These are phyloP conservation scores for Hymenotorrendiella dingleyae DNA, from an alignment of 2,329 filamentous ascomycete species.

Conservation along the genomic window DNA sequence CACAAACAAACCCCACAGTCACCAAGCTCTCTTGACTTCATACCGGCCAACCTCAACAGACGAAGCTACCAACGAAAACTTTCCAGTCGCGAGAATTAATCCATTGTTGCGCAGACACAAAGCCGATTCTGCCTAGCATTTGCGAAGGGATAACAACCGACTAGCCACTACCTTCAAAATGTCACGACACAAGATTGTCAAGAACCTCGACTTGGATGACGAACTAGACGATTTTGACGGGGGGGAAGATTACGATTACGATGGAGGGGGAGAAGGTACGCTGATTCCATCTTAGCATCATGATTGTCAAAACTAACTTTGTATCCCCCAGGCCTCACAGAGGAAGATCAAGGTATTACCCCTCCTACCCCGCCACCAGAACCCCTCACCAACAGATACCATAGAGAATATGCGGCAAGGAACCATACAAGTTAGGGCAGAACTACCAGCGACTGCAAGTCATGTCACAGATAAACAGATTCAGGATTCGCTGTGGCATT, in stretches of 20 bases:
- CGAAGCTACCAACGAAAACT: too few species aligned
- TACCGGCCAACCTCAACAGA: too few species aligned
- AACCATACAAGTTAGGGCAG: constrained; percentile 59
- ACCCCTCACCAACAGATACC: not conserved
- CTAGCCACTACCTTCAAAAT: constrained; percentile 30
- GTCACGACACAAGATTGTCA: constrained; percentile 35
- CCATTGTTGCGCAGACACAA: too few species aligned
- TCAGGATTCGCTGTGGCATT: constrained; percentile 88
- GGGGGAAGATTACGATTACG: constrained; percentile 37
- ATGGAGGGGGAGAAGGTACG: constrained; percentile 25
- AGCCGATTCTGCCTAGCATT: too few species aligned
- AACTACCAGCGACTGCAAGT: constrained; percentile 52
- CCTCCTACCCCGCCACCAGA: constrained; percentile 3
- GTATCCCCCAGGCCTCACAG: constrained; percentile 24
- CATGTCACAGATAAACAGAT: constrained; percentile 64
- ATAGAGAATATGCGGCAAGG: constrained; percentile 56
- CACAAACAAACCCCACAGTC: too few species aligned
- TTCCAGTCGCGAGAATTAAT: too few species aligned
- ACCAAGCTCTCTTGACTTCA: too few species aligned
- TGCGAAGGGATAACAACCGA: too few species aligned
- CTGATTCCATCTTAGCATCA: not conserved
- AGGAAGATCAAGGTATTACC: constrained; percentile 31
- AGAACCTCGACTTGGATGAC: constrained; percentile 37
- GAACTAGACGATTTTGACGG: constrained; percentile 48
- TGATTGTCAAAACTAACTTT: constrained; percentile 7